Conservation (phyloP, 2,329 filamentous ascomycete genomes). For the Neonectria ditissima region DNA sequence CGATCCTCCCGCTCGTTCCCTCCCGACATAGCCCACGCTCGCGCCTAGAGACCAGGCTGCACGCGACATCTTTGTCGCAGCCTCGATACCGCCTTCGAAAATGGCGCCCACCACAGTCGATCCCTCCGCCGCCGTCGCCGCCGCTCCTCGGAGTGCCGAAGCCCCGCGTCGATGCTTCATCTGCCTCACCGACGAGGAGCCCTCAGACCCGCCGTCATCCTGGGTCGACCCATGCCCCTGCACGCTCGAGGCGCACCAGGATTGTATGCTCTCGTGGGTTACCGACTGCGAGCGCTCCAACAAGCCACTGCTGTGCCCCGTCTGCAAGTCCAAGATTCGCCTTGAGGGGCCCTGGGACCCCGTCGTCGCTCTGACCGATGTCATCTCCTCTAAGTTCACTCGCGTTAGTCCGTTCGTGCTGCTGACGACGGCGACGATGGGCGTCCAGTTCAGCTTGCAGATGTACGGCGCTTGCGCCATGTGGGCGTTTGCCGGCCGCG, state of each 20-base stretch:
- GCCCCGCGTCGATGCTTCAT: slow-evolving; percentile 68
- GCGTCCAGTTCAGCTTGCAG: slow-evolving; percentile 63
- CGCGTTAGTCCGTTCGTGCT: slow-evolving; percentile 72
- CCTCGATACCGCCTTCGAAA: background rate
- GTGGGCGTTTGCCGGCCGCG: slow-evolving; percentile 64
- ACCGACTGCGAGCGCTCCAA: slow-evolving; percentile 81
- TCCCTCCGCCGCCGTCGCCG: slow-evolving; percentile 1
- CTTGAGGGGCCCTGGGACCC: slow-evolving; percentile 80
- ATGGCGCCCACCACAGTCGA: slow-evolving; percentile 11
- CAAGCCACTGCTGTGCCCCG: slow-evolving; percentile 82
- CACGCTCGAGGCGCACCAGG: slow-evolving; percentile 89
- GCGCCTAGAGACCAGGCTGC: slow-evolving; percentile 6
- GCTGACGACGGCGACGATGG: slow-evolving; percentile 66
- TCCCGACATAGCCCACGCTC: slow-evolving; percentile 5
- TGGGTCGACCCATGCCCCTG: slow-evolving; percentile 95
- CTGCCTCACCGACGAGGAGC: slow-evolving; percentile 68
- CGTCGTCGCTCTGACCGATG: slow-evolving; percentile 74
- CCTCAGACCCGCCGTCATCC: slow-evolving; percentile 58
- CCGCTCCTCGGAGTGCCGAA: slow-evolving; percentile 33
- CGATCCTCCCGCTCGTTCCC: slow-evolving; percentile 30
- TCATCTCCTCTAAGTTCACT: slow-evolving; percentile 67
- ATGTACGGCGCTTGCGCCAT: slow-evolving; percentile 66
- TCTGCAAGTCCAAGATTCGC: slow-evolving; percentile 86
- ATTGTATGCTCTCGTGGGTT: slow-evolving; percentile 91
- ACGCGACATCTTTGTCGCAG: slow-evolving; percentile 16